Percentiles rank a stretch among this genome's conserved stretches.
phyloP scores from a whole-genome alignment of 2,329 filamentous ascomycete species.

The Cladosporium cucumerinum region DNA sequence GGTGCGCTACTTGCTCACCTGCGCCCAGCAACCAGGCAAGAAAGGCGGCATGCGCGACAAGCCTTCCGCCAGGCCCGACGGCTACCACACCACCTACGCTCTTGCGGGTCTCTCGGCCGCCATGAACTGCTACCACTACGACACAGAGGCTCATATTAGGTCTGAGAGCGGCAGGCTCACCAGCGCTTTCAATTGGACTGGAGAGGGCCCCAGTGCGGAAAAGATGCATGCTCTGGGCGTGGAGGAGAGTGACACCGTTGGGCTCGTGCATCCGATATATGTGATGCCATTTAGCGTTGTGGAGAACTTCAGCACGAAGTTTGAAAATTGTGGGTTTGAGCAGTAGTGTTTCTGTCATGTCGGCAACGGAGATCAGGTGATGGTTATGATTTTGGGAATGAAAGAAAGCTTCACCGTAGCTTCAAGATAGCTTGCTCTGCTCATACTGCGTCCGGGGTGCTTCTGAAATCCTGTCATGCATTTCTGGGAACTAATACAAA shows the following conservation, averaged over 20 bases:
- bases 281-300: conserved; percentile 72
- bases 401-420: neutral
- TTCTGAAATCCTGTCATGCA: neutral
- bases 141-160: conserved; percentile 22
- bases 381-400: neutral
- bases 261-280: conserved; percentile 76
- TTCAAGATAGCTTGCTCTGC: neutral
- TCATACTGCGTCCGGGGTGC: neutral
- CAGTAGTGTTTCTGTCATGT: neutral
- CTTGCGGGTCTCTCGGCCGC: conserved; percentile 79
- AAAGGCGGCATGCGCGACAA: conserved; percentile 88
- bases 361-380: neutral
- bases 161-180: conserved; percentile 29
- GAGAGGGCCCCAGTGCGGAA: conserved; percentile 46
- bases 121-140: conserved; percentile 61
- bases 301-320: conserved; percentile 39
- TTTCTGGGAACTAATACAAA: too few relatives aligned
- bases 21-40: conserved; percentile 68
- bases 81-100: conserved; percentile 91
- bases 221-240: conserved; percentile 58
- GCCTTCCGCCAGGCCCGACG: conserved; percentile 83
- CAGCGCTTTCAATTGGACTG: conserved; percentile 45
- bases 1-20: conserved; percentile 83
- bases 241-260: conserved; percentile 67
- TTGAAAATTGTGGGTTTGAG: conserved; percentile 23